A percentile compares a stretch with the other conserved stretches of the same genome.
Evolutionary conservation across 345 rosid species (phyloP).

Genomic region (Linum tenue): DNA sequence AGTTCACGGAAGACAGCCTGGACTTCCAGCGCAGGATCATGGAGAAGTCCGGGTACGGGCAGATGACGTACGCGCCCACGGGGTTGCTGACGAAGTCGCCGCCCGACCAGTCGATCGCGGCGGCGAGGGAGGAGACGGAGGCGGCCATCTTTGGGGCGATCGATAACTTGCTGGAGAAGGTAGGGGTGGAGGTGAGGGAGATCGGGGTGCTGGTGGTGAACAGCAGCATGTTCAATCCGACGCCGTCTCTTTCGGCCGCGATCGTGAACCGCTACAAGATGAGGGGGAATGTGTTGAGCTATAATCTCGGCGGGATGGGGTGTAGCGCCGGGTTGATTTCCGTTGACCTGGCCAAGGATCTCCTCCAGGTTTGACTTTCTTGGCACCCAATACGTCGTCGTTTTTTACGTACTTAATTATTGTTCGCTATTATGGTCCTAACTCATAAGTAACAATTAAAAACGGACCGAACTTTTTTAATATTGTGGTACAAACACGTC

Average conservation of each 20-base stretch:
- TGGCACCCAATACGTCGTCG: too few species aligned
- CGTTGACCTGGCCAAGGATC: not conserved
- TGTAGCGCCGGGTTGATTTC: constrained; percentile 25
- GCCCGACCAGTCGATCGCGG: not conserved
- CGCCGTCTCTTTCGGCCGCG: constrained; percentile 17
- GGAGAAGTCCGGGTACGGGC: constrained; percentile 16
- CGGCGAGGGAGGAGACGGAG: constrained; percentile 8
- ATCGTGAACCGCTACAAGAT: constrained; percentile 18
- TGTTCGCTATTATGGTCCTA: too few species aligned
- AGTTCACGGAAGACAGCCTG: constrained; percentile 13
- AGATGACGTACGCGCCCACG: constrained; percentile 11
- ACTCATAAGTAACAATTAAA: too few species aligned
- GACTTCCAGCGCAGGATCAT: constrained; percentile 10
- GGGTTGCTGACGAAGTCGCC: constrained; percentile 3
- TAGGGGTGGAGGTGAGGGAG: constrained; percentile 9
- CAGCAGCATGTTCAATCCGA: constrained; percentile 21
- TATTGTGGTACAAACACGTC: too few species aligned
- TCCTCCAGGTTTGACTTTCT: not conserved
- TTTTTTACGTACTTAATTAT: not conserved
- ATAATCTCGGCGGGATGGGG: constrained; percentile 25
- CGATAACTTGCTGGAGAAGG: constrained; percentile 14
- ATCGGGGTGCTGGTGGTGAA: constrained; percentile 20
- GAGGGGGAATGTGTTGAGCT: constrained; percentile 17
- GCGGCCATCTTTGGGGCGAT: constrained; percentile 17
- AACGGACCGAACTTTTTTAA: too few species aligned